Evolutionary conservation across 148 eudicot species (phyloP), one percentile per base, ranked within the genome.

Genomic region (Rhododendron vialii): DNA sequence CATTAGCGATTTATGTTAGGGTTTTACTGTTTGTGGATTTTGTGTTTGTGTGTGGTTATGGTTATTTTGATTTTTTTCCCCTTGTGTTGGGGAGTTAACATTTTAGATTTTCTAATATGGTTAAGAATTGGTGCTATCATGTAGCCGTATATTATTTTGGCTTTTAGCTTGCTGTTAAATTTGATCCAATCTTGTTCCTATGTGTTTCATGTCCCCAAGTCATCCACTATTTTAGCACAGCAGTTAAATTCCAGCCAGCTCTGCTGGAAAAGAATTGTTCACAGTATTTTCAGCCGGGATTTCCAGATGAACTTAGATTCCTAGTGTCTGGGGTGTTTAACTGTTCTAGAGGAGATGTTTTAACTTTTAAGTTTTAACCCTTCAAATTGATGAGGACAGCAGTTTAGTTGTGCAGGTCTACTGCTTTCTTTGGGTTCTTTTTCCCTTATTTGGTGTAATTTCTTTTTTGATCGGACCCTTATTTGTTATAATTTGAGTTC

Each of bases 321-420:
- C 50, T 47, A 90, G 92, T 92, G 65, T 89, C 93, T 38, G 95
- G 92, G 84, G 88, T 96, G 92, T 84, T 94, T 57, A 93, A 88
- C 59, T 83, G 91, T 89, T 90, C 92, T 73, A 85, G 80, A 84
- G 67, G 82, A 38, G 95, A 96, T 86, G 90, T 94, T 79, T 88
- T 89, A 0, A 73, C 69, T 36, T 36, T 36, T 36, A 2, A 36
- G 90, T 94, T 79, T 88, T 88, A 0, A 73, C 74, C 84, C 88
- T 96, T 57, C 98, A 88, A 94, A 88, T 57, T 84, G 95, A 95
- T 85, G 95, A 92, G 84, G 95, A 86, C 87, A 84, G 95, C 88
- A 93, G 98, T 89, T 90, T 95, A 92, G 98, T 96, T 92, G 78
- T 96, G 87, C 99, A 96, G 99, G 92, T 89, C 82, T 83, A 59